phyloP scores from a whole-genome alignment of 345 rosid genomes.

The Lumnitzera racemosa region DNA sequence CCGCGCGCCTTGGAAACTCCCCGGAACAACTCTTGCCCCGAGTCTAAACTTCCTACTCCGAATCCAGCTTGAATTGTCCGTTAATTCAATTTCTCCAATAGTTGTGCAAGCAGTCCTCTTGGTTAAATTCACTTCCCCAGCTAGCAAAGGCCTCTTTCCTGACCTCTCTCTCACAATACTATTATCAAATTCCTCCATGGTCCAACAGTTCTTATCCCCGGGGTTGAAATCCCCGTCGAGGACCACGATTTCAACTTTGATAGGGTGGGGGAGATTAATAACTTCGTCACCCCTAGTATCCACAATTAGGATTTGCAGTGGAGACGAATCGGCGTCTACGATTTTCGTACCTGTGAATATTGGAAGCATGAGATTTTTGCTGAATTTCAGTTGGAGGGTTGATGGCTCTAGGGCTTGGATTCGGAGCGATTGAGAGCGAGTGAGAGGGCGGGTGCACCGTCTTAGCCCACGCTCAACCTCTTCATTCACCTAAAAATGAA shows the following conservation, averaged over 20 bases:
- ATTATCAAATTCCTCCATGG: slow-evolving; percentile 45
- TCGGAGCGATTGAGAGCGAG: slow-evolving; percentile 40
- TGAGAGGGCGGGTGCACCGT: slow-evolving; percentile 19
- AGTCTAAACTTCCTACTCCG: slow-evolving; percentile 69
- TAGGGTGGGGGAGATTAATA: slow-evolving; percentile 29
- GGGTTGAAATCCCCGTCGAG: slow-evolving; percentile 73
- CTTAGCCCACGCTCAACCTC: slow-evolving; percentile 53
- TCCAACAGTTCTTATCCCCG: slow-evolving; percentile 37
- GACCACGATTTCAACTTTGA: slow-evolving; percentile 63
- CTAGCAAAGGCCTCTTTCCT: slow-evolving; percentile 75
- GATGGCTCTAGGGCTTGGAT: slow-evolving; percentile 34
- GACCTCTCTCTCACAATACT: slow-evolving; percentile 60
- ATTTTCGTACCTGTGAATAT: slow-evolving; percentile 68
- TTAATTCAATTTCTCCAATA: slow-evolving; percentile 52
- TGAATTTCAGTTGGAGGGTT: slow-evolving; percentile 30
- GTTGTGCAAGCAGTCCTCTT: slow-evolving; percentile 36
- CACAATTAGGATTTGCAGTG: slow-evolving; percentile 42
- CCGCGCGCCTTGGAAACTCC: slow-evolving; percentile 31
- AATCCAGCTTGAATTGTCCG: slow-evolving; percentile 91
- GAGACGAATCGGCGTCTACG: slow-evolving; percentile 28
- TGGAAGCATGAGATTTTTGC: slow-evolving; percentile 22
- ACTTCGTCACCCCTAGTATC: slow-evolving; percentile 18
- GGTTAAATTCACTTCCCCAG: slow-evolving; percentile 61
- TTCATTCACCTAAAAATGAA: slow-evolving; percentile 50
- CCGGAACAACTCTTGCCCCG: slow-evolving; percentile 49